Conservation (phyloP, 345 rosid genomes). For the Citrus australasica region DNA sequence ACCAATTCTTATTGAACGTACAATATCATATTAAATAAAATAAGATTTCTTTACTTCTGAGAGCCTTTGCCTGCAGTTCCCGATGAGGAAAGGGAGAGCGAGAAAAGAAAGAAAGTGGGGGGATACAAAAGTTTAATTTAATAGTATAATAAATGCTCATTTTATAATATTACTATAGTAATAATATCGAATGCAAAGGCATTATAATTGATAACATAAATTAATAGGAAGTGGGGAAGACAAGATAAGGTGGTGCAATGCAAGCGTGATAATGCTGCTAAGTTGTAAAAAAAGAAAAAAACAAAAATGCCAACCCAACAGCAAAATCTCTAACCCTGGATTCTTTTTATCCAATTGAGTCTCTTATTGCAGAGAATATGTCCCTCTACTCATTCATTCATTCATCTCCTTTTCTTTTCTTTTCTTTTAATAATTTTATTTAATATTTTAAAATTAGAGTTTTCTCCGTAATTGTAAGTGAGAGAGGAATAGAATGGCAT, state of each 20-base stretch:
- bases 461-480: background rate
- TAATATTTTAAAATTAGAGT: background rate
- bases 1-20: slow-evolving; percentile 6
- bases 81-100: slow-evolving; percentile 24
- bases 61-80: slow-evolving; percentile 25
- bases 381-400: slow-evolving; percentile 28
- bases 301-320: slow-evolving; percentile 24
- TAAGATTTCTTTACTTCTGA: background rate
- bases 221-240: slow-evolving; percentile 34
- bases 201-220: background rate
- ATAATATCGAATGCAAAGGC: background rate
- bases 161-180: background rate
- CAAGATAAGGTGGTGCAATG: slow-evolving; percentile 46
- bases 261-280: slow-evolving; percentile 29
- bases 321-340: slow-evolving; percentile 33
- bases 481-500: background rate
- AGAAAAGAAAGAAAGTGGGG: slow-evolving; percentile 10
- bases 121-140: slow-evolving; percentile 7
- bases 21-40: background rate
- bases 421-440: background rate
- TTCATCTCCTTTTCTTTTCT: background rate
- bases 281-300: slow-evolving; percentile 6
- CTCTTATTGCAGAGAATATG: slow-evolving; percentile 45
- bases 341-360: slow-evolving; percentile 49
- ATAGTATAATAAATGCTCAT: background rate